phyloP scores from a whole-genome alignment of 1,284 basidiomycete species.

The Irpex sp. region DNA sequence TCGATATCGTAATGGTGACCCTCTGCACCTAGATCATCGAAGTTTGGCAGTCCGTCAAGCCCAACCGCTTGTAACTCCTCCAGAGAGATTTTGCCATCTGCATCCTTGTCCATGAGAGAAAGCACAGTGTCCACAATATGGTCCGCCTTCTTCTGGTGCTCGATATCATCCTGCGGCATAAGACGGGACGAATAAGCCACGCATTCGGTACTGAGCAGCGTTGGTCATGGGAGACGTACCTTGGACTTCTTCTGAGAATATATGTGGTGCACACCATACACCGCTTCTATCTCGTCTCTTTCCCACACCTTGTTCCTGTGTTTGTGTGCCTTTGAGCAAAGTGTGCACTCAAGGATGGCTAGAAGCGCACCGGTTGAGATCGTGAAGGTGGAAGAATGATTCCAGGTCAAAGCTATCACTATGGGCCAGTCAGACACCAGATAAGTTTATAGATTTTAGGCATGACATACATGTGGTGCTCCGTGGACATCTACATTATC shows the following conservation, averaged over 20 bases:
- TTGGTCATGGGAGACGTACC: conserved; percentile 29
- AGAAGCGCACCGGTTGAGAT: conserved; percentile 68
- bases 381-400: conserved; percentile 89
- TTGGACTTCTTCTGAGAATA: conserved; percentile 86
- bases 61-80: conserved; percentile 84
- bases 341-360: neutral
- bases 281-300: conserved; percentile 80
- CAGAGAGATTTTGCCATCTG: conserved; percentile 75
- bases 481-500: conserved; percentile 68
- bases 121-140: conserved; percentile 80
- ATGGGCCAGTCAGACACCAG: neutral
- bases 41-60: conserved; percentile 78
- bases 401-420: conserved; percentile 77
- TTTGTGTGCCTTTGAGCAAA: neutral
- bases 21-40: conserved; percentile 84
- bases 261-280: conserved; percentile 95
- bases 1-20: conserved; percentile 93
- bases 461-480: conserved; percentile 74
- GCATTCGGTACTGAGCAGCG: neutral
- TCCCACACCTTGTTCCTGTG: conserved; percentile 72
- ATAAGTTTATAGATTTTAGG: neutral
- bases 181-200: neutral
- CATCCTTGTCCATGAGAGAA: conserved; percentile 70
- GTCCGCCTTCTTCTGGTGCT: conserved; percentile 85
- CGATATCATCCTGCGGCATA: conserved; percentile 57